These are phyloP conservation scores for Hydnomerulius pinastri DNA, from an alignment of 768 basidiomycete genomes.

Conservation along the genomic window DNA sequence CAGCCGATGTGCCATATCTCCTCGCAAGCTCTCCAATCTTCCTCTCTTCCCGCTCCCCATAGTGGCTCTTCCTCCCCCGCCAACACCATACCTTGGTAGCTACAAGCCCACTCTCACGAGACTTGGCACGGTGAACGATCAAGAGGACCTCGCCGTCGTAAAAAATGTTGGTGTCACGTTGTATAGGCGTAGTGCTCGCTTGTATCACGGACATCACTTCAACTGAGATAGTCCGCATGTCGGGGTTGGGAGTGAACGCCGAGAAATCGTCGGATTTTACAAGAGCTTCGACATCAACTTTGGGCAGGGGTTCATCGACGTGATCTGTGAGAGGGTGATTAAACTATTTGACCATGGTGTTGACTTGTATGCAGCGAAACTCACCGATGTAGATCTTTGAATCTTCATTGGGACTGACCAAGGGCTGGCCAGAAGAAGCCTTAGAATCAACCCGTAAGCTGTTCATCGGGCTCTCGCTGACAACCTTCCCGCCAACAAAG, in stretches of 20 bases:
- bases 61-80: slow-evolving; percentile 56
- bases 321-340: too few species aligned
- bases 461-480: slow-evolving; percentile 10
- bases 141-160: slow-evolving; percentile 74
- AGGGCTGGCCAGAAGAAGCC: not conserved
- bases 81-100: slow-evolving; percentile 76
- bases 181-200: slow-evolving; percentile 46
- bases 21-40: slow-evolving; percentile 73
- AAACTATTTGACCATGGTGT: too few species aligned
- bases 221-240: slow-evolving; percentile 64
- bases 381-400: slow-evolving; percentile 37
- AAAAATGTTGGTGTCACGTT: slow-evolving; percentile 53
- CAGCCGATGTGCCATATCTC: slow-evolving; percentile 68
- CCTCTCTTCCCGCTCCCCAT: slow-evolving; percentile 61
- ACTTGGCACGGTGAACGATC: slow-evolving; percentile 70
- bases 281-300: slow-evolving; percentile 50
- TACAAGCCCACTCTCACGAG: slow-evolving; percentile 62
- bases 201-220: slow-evolving; percentile 67
- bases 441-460: slow-evolving; percentile 11
- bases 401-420: not conserved
- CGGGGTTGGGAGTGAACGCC: slow-evolving; percentile 29
- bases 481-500: slow-evolving; percentile 4
- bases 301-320: slow-evolving; percentile 46
- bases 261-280: slow-evolving; percentile 28
- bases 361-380: slow-evolving; percentile 11